phyloP scores from a whole-genome alignment of 2,329 filamentous ascomycete species.

The Epichloe uncinata region DNA sequence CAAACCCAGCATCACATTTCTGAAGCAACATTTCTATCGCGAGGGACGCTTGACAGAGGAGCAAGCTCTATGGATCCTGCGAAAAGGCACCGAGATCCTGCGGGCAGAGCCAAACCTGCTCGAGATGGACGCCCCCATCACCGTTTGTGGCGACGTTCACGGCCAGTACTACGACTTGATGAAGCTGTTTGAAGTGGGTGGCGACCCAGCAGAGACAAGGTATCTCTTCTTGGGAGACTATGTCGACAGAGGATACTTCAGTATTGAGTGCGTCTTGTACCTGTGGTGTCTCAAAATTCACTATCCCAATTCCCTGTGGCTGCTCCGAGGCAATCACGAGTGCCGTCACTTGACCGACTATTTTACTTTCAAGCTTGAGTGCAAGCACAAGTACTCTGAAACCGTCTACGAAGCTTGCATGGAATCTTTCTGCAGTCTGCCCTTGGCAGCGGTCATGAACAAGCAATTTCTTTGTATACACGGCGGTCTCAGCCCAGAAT shows the following conservation, averaged over 20 bases:
- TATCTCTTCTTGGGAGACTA: slow-evolving; percentile 98
- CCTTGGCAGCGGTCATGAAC: slow-evolving; percentile 96
- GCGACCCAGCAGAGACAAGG: slow-evolving; percentile 87
- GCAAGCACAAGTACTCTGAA: slow-evolving; percentile 99
- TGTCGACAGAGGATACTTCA: slow-evolving; percentile 96
- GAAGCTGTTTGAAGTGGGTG: slow-evolving; percentile 98
- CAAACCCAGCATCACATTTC: slow-evolving; percentile 85
- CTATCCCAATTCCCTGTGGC: slow-evolving; percentile 94
- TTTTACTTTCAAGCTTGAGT: slow-evolving; percentile 99
- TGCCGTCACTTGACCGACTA: slow-evolving; percentile 98
- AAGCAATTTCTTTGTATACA: slow-evolving; percentile 99
- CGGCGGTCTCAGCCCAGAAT: slow-evolving; percentile 85
- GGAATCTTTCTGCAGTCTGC: slow-evolving; percentile 92
- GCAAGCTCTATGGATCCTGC: slow-evolving; percentile 91
- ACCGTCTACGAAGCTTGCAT: slow-evolving; percentile 93
- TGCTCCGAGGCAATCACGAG: slow-evolving; percentile 95
- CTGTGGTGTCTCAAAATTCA: slow-evolving; percentile 98
- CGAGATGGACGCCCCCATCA: slow-evolving; percentile 99
- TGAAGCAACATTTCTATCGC: slow-evolving; percentile 97
- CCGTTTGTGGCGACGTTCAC: slow-evolving; percentile 95
- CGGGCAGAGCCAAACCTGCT: slow-evolving; percentile 86
- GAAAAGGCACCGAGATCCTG: slow-evolving; percentile 74
- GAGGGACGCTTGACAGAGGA: slow-evolving; percentile 95
- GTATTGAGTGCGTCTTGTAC: slow-evolving; percentile 97
- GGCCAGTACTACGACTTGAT: slow-evolving; percentile 99